Evolutionary conservation across 2,329 filamentous ascomycete species (phyloP), one percentile per base, ranked within the genome.

Genomic region (Pyrenochaeta sp.): DNA sequence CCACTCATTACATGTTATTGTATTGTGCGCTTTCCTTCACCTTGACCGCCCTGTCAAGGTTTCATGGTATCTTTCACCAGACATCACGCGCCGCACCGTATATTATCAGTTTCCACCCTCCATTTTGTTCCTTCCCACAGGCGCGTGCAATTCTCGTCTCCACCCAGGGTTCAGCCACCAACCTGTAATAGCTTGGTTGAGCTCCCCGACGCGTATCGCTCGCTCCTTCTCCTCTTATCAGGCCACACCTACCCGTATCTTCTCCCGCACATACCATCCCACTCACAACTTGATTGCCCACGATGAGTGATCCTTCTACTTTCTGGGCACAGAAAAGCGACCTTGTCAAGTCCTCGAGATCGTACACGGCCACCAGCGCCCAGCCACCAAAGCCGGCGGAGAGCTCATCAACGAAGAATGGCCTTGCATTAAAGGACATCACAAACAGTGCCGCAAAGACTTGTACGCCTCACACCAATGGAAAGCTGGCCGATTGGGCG

Each of bases 401-500:
- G 2, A 39, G 4, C 4, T 5, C 45, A 50, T 19, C 12, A 27
- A 49, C 45, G 27, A 57, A 58, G 39, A 59, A 56, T 19, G 46
- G 39, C 5, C 12, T 59, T 1, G 45, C 60, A 1, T 46, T 58
- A 3, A 64, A 51, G 43, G 43, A 44, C 1, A 56, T 52, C 25
- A 37, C 44, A 2, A 64, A 62, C 22, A 50, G 54, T 12, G 32
- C 34, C 15, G 8, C n/a, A 8, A 10, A 43, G 37, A 25, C 2
- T 6, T 15, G 19, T 6, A 24, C 32, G 1, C 9, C 22, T 19
- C 12, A 34, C 2, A 5, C 45, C 5, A 22, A 4, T 5, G 37
- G 30, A 5, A 64, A 59, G 43, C 65, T 59, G 53, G 44, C 50
- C 19, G 30, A 58, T 28, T 68, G 65, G 67, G 62, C 61, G 4